Evolutionary conservation across 2,329 filamentous ascomycete species (phyloP), one percentile per base, ranked within the genome.

Genomic region (Venturia nashicola): DNA sequence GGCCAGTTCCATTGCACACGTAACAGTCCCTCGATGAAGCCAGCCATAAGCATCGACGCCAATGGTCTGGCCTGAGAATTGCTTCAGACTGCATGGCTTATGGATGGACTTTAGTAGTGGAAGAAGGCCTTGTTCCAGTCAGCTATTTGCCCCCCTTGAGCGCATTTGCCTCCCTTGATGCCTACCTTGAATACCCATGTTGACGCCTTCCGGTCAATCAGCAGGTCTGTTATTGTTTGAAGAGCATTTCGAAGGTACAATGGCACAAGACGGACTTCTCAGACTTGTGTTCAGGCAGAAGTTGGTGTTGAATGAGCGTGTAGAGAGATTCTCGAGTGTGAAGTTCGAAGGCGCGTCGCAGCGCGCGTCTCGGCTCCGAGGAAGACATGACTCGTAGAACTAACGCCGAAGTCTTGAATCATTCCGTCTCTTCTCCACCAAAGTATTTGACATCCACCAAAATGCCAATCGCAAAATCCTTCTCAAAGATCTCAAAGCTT

Each of bases 1-100:
- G 43, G 91, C 94, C 67, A 99, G 83, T 71, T 97, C 94, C 70
- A 94, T 85, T 67, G 93, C 91, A 78, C 93, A 97, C 61, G 90
- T 84, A 68, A 95, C 87, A 59, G 91, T 91, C 63, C 92, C 95
- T 69, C 94, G 88, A 76, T 99, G 94, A 64, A 99, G 86, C 94
- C 95, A 99, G 73, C 93, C 94, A 81, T 99, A 99, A 65, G 89
- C 93, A 75, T 99, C 94, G 43, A 99, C 87, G n/a, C 89, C 95
- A 59, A 99, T 83, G 1, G 89, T 96, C 76, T 96, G 87, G 61
- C 93, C 94, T 14, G 83, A 79, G 75, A 89, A 97, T 71, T 91
- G 91, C 73, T 91, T 95, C 66, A 99, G 81, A 69, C 90, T 89
- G 61, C 85, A 89, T 72, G 89, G 89, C 72, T 89, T 91, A 66